Evolutionary conservation across 148 eudicot genomes (phyloP), one percentile per base, ranked within the genome.

Genomic region (Selenicereus undatus): DNA sequence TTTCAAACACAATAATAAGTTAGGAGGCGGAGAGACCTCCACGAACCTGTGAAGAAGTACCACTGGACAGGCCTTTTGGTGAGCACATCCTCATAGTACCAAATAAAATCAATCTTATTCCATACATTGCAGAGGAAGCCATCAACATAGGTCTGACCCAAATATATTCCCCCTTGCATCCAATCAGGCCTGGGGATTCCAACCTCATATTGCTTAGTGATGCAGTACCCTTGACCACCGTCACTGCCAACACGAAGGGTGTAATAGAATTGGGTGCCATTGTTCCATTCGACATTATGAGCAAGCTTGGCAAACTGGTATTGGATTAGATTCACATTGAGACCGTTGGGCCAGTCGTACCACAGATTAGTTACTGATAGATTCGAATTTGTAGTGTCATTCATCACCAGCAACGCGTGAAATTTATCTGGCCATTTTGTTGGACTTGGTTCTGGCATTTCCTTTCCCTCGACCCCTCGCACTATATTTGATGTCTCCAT

Each of bases 311-410:
- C 92, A 11, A 89, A 82, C 83, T 92, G 94, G 77, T 89, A 8
- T 27, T 88, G 97, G 21, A 91, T 85, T 21, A 91, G 85, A 87
- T 91, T 93, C 81, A 90, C 87, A 84, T 93, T 93, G 69, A 92
- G 92, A 65, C 92, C 92, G 48, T 91, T 93, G 51, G 90, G 86
- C 88, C 90, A 91, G 35, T 92, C 97, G 82, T 91, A 92, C 94
- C 94, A 92, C n/a, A 91, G 85, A 78, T 92, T 88, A 16, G 88
- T 85, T 2, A 89, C 66, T 74, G 87, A 82, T 26, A 87, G 82
- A 29, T 80, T 75, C 0, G 83, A 78, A 71, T 78, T 83, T 56
- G 79, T 80, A 12, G 82, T 86, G 84, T 79, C 75, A 80, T 93
- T 91, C 79, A 86, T 84, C 48, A 83, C 81, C 52, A 90, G 81